Conservation (phyloP, 2,329 filamentous ascomycete species). For the Colletotrichum somersetense region DNA sequence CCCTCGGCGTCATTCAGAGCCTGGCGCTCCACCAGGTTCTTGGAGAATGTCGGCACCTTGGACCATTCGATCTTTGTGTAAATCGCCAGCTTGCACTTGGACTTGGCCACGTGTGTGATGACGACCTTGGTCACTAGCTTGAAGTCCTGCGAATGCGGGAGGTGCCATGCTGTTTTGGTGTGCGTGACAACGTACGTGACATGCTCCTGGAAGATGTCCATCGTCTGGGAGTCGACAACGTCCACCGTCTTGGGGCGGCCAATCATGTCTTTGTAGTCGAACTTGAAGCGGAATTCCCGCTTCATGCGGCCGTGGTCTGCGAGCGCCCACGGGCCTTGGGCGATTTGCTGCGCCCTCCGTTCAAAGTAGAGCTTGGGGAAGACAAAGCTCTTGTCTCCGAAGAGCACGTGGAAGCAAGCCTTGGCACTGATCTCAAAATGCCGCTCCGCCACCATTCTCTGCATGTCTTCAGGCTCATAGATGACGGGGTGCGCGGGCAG, state of each 20-base stretch:
- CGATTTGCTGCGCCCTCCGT: slow-evolving; percentile 80
- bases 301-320: slow-evolving; percentile 78
- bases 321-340: slow-evolving; percentile 86
- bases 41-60: slow-evolving; percentile 71
- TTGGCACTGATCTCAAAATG: slow-evolving; percentile 94
- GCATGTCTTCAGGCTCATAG: slow-evolving; percentile 87
- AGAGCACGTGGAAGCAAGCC: slow-evolving; percentile 94
- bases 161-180: slow-evolving; percentile 79
- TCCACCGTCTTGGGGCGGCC: slow-evolving; percentile 71
- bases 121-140: slow-evolving; percentile 90
- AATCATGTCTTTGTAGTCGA: slow-evolving; percentile 75
- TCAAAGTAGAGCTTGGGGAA: slow-evolving; percentile 94
- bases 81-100: slow-evolving; percentile 89
- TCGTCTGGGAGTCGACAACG: slow-evolving; percentile 85
- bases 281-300: slow-evolving; percentile 85
- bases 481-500: slow-evolving; percentile 84
- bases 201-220: slow-evolving; percentile 86
- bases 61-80: slow-evolving; percentile 92
- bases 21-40: slow-evolving; percentile 73
- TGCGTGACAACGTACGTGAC: slow-evolving; percentile 75
- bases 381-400: slow-evolving; percentile 94
- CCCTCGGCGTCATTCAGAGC: slow-evolving; percentile 81
- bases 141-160: slow-evolving; percentile 84
- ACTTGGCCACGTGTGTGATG: slow-evolving; percentile 93
- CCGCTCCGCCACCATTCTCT: slow-evolving; percentile 79